Base-by-base conservation (phyloP, 108 stramenopile species). In the Thalassiosira profunda region DNA sequence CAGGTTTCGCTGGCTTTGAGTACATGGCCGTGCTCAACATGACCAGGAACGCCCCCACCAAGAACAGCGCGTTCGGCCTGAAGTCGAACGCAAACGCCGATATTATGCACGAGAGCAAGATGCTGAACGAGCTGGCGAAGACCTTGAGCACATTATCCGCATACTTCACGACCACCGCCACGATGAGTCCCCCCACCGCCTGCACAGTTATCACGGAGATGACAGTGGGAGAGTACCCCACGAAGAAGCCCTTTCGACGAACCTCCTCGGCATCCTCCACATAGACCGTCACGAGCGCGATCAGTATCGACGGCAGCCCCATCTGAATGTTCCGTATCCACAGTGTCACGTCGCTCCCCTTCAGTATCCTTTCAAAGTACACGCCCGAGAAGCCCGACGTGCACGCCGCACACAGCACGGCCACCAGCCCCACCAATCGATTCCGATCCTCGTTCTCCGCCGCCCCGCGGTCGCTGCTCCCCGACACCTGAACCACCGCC, bases 321-420 rank as follows among this genome's bases (percentile, higher is more conserved):
- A 99, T 99, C 76, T 99, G 98, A 35, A 98, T 85, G 69, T 99
- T 99, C 41, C 98, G 81, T 28, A 97, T 78, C 97, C 97, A 99
- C 49, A 99, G 72, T n/a, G 81, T 87, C 1, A 89, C 94, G 17
- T 74, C 59, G 24, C 82, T 81, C 25, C 93, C 96, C 74, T 98
- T 98, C 25, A 99, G 74, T 56, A 99, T 95, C 72, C 80, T 93
- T 64, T 99, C 99, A 75, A 99, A 98, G 72, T 98, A 99, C 12
- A 99, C 98, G 0, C 99, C 99, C 17, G 86, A 76, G 58, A 99
- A 99, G 1, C 98, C 98, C 2, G 94, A 96, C 9, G 97, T 97
- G 68, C 93, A 91, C 2, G 97, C 93, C 2, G 98, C 98, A 75
- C 84, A 88, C 25, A 97, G 63, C 28, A 99, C 97, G 24, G 97